Base-by-base conservation (phyloP, 2,329 filamentous ascomycete species). In the Diplocarpon mali region DNA sequence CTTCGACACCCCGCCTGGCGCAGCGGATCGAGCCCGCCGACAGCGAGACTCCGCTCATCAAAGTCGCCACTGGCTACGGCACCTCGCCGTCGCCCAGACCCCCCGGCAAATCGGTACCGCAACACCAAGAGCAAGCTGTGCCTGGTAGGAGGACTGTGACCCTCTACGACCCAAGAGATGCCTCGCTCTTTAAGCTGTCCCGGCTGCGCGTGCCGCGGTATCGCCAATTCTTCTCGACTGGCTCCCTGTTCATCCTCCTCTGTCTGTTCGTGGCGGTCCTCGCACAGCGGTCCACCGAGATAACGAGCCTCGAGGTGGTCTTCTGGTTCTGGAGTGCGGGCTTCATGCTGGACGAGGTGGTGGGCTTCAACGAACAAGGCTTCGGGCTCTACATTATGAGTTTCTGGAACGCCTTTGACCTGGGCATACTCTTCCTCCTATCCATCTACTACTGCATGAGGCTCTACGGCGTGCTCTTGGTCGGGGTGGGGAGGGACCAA, bases 251-350 rank as follows among this genome's bases (percentile, higher is more conserved):
- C 16, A 77, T 94, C 37, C 72, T 96, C 60, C 80, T 95, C 32
- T 82, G 78, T 12, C 72, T 95, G 10, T 95, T 94, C 62, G 68
- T 95, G 14, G 83, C 87, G 9, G 88, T 96, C 9, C 72, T 95
- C 3, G 69, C 76, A 10, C 70, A 85, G 59, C 76, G 85, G 47
- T 90, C 86, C 2, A 73, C 81, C 43, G 74, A 80, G 42, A 95
- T 96, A 57, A 94, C 87, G 1, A 76, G 76, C 0, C 68, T 95
- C 9, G 90, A 96, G 62, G 69, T 95, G 13, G 63, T 95, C 11
- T 95, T 96, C 65, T 96, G 90, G 90, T 86, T 95, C 63, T 96
- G 90, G 89, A 94, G 87, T 60, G 86, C 87, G 20, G 90, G 90
- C 0, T 95, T 93, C 64, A 94, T 95, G 87, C 76, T 95, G 28